Conservation (phyloP, 768 basidiomycete genomes). For the Lentinus tigrinus region DNA sequence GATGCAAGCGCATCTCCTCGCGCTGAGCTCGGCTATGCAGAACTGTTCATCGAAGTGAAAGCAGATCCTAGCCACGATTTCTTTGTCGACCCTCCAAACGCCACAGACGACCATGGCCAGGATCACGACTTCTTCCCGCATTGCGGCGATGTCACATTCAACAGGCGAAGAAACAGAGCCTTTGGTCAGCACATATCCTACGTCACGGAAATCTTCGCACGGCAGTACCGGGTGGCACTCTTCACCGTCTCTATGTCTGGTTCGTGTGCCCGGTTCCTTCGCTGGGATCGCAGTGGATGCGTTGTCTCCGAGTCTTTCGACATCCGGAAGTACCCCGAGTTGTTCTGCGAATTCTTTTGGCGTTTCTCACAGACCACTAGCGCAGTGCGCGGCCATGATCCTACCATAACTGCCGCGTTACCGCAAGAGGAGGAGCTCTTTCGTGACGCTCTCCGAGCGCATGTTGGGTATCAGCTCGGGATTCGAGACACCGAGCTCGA, state of each 20-base stretch:
- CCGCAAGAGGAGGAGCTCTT: background rate
- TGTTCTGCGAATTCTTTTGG: slow-evolving; percentile 31
- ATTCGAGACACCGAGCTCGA: background rate
- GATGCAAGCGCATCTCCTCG: background rate
- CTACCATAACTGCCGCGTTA: background rate
- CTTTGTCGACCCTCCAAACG: slow-evolving; percentile 5
- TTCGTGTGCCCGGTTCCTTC: slow-evolving; percentile 29
- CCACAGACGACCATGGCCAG: no score
- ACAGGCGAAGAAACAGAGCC: background rate
- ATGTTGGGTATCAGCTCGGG: background rate
- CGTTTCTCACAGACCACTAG: slow-evolving; percentile 21
- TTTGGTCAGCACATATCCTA: background rate
- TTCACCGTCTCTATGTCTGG: slow-evolving; percentile 31
- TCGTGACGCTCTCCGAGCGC: background rate
- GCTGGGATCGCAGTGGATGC: slow-evolving; percentile 33
- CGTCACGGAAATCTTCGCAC: slow-evolving; percentile 8
- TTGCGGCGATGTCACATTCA: no score
- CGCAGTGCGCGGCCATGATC: slow-evolving; percentile 27
- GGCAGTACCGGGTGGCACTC: slow-evolving; percentile 29
- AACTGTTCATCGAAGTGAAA: slow-evolving; percentile 15
- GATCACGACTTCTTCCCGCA: no score
- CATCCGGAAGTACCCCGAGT: slow-evolving; percentile 15
- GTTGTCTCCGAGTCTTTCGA: slow-evolving; percentile 31
- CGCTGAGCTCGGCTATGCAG: slow-evolving; percentile 1
- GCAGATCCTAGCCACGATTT: background rate